phyloP scores from a whole-genome alignment of 768 basidiomycete genomes.

The button mushroom (Agaricus bisporus) region DNA sequence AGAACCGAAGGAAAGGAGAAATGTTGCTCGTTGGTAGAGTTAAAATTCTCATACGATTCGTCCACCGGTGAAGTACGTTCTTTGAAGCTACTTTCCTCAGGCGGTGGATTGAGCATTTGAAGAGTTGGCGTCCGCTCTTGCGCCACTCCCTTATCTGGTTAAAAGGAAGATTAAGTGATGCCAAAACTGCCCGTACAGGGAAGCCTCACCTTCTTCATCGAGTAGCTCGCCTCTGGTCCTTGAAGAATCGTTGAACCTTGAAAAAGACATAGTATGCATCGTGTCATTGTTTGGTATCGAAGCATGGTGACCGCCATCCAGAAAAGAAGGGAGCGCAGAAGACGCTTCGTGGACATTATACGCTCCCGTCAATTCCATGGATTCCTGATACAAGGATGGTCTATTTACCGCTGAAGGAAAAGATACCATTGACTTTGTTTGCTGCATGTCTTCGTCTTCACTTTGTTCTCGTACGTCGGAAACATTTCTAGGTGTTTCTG shows the following conservation, averaged over 20 bases:
- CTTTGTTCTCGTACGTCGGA: not conserved
- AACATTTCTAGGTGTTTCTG: not conserved
- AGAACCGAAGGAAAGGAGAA: slow-evolving; percentile 2
- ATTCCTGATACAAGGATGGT: slow-evolving; percentile 1
- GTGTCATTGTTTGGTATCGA: not conserved
- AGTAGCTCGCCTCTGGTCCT: not conserved
- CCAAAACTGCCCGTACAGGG: not conserved
- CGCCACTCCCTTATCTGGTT: slow-evolving; percentile 1
- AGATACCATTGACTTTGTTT: not conserved
- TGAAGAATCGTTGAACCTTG: not conserved
- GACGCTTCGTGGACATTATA: slow-evolving; percentile 4
- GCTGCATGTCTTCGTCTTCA: not conserved
- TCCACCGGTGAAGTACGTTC: not conserved
- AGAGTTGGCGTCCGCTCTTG: slow-evolving; percentile 20
- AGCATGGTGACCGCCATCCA: not conserved
- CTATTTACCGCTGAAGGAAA: not conserved
- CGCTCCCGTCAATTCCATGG: slow-evolving; percentile 8
- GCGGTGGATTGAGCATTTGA: slow-evolving; percentile 11
- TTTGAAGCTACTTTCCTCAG: not conserved
- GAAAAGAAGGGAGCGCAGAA: slow-evolving; percentile 3
- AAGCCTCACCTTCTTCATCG: not conserved
- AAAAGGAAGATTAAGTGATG: not conserved
- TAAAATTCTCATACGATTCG: not conserved
- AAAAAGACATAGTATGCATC: slow-evolving; percentile 5
- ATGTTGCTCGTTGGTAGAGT: not conserved